A percentile compares a stretch with the other conserved stretches of the same genome.
These are phyloP conservation scores for Hortiboletus campestris DNA, from an alignment of 768 basidiomycete genomes.

Conservation along the genomic window DNA sequence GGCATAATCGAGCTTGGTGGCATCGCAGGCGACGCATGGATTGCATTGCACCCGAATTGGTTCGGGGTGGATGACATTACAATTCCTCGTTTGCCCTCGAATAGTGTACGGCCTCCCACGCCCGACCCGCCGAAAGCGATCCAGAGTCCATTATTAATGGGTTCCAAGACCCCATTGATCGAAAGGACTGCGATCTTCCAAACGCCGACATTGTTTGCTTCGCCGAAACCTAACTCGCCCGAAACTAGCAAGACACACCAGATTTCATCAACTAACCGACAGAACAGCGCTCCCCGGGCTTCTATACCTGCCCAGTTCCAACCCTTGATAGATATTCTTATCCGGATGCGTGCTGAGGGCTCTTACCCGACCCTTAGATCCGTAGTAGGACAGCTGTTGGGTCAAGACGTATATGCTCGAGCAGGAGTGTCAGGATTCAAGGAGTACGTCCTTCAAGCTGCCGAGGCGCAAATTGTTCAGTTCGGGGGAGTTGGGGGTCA, in stretches of 20 bases:
- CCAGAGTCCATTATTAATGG: slow-evolving; percentile 7
- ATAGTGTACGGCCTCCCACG: slow-evolving; percentile 13
- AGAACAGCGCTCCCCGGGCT: neutral
- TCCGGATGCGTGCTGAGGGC: slow-evolving; percentile 33
- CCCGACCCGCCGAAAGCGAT: slow-evolving; percentile 6
- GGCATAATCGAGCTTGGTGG: slow-evolving; percentile 29
- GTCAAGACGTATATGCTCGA: slow-evolving; percentile 33
- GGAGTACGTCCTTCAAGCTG: slow-evolving; percentile 41
- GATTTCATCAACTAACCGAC: neutral
- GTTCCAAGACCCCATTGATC: slow-evolving; percentile 5
- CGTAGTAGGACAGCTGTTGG: slow-evolving; percentile 34
- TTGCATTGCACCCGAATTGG: slow-evolving; percentile 29
- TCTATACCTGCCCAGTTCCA: slow-evolving; percentile 19
- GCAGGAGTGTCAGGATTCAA: slow-evolving; percentile 42
- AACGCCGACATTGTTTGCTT: neutral
- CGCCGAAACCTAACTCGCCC: neutral
- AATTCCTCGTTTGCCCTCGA: neutral
- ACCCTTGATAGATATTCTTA: slow-evolving; percentile 35
- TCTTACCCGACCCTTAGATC: slow-evolving; percentile 36
- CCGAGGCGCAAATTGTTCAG: slow-evolving; percentile 37
- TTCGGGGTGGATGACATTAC: slow-evolving; percentile 1
- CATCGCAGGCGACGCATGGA: slow-evolving; percentile 20
- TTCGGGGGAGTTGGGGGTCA: slow-evolving; percentile 38
- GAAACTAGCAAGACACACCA: neutral
- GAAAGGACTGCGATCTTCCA: neutral